Conservation (phyloP, 768 basidiomycete genomes). For the Cubamyces lactineus region DNA sequence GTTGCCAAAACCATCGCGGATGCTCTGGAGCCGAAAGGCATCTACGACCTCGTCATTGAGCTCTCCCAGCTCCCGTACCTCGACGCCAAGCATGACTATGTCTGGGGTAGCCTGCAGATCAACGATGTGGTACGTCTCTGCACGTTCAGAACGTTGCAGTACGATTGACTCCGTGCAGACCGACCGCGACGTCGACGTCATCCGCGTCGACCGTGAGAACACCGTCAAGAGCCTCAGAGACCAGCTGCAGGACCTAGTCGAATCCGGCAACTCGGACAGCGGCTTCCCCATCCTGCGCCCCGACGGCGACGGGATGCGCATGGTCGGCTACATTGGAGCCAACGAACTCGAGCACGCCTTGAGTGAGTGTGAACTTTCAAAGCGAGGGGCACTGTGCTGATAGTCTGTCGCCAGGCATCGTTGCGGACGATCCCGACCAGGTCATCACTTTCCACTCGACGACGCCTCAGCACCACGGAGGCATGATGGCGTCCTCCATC, state of each 20-base stretch:
- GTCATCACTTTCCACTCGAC: constrained; percentile 65
- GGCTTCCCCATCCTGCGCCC: constrained; percentile 86
- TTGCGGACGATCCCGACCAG: constrained; percentile 73
- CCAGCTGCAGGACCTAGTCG: constrained; percentile 61
- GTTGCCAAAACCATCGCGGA: constrained; percentile 92
- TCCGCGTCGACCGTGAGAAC: constrained; percentile 72
- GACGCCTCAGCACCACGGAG: constrained; percentile 40
- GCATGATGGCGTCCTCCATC: constrained; percentile 56
- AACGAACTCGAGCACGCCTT: constrained; percentile 95
- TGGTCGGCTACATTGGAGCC: constrained; percentile 89
- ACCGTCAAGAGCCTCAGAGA: constrained; percentile 78
- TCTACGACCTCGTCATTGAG: constrained; percentile 94
- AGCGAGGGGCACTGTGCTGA: neutral
- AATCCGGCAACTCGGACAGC: constrained; percentile 68
- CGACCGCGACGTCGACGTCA: constrained; percentile 65
- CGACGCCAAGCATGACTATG: constrained; percentile 86
- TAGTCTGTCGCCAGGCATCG: constrained; percentile 51
- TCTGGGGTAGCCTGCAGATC: constrained; percentile 80
- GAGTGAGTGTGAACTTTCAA: constrained; percentile 48
- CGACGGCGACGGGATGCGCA: constrained; percentile 54
- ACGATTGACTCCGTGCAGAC: constrained; percentile 46
- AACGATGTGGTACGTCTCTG: constrained; percentile 74
- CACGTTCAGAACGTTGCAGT: neutral
- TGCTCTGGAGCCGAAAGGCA: constrained; percentile 88
- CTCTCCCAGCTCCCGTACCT: constrained; percentile 90